Evolutionary conservation across 1,139 yeast species (phyloP).

Genomic region (Suhomyces panamericanus): DNA sequence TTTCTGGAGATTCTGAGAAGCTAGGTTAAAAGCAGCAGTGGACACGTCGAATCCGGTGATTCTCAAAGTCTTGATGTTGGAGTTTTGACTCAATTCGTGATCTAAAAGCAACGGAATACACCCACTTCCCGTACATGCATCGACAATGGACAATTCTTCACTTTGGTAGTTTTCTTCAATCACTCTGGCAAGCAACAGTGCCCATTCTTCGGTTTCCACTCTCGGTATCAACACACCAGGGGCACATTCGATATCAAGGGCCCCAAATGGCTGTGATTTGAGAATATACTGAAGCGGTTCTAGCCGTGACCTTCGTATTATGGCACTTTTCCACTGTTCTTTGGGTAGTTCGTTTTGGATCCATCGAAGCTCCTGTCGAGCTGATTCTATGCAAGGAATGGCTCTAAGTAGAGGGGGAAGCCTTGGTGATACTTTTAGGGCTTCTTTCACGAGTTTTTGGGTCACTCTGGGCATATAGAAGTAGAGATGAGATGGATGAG

Average conservation of each 20-base stretch:
- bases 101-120: conserved; percentile 67
- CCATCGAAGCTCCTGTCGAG: conserved; percentile 42
- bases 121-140: conserved; percentile 85
- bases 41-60: conserved; percentile 65
- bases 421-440: conserved; percentile 26
- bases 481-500: neutral
- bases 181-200: conserved; percentile 34
- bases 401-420: conserved; percentile 39
- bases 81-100: conserved; percentile 26
- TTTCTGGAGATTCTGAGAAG: conserved; percentile 43
- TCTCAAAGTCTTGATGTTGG: conserved; percentile 12
- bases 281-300: conserved; percentile 82
- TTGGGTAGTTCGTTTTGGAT: conserved; percentile 41
- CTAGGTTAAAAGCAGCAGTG: conserved; percentile 49
- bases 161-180: neutral
- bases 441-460: conserved; percentile 29
- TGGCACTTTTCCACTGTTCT: conserved; percentile 37
- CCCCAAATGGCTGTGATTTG: conserved; percentile 86
- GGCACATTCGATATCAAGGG: conserved; percentile 56
- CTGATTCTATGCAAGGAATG: conserved; percentile 29
- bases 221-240: conserved; percentile 82
- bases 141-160: conserved; percentile 12
- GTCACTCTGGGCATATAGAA: conserved; percentile 36
- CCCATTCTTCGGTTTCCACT: conserved; percentile 97
- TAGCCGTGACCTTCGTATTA: conserved; percentile 39